Base-by-base conservation (phyloP, 2,329 filamentous ascomycete genomes). In the Pseudogymnoascus sp. region DNA sequence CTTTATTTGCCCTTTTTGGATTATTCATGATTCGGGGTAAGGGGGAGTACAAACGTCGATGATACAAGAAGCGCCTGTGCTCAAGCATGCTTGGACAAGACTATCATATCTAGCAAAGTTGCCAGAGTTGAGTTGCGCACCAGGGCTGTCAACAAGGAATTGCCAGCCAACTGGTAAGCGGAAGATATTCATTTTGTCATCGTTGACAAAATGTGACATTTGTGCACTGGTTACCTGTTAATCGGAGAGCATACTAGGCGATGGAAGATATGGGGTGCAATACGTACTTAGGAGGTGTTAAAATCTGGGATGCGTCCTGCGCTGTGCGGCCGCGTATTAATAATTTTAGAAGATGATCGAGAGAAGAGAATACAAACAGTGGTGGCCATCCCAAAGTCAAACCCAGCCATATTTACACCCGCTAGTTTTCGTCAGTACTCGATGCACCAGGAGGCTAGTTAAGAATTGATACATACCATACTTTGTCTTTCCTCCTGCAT, bases 121-220 rank as follows among this genome's bases (percentile, higher is more conserved):
- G 11, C 68, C 72, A 12, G 73, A 59, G 69, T 85, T 75, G 33
- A 88, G 76, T 11, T 73, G 75, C 22, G 76, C 79, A 26, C 81
- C 81, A n/a, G 81, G 72, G 46, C 80, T 78, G 67, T 81, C 81
- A 63, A 81, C 75, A n/a, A 87, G 78, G 67, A 79, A 86, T 68
- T 87, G 84, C 85, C 84, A 87, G 14, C 77, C 76, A 0, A 84
- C 79, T 0, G 83, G 82, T 7, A 88, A 75, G 38, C 84, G 80
- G 72, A 85, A 81, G 38, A 83, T 74, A 69, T 85, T 86, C 61
- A 86, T 74, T 59, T 77, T 75, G 68, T 82, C 79, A 50, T 82
- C 77, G 12, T 76, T 76, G 61, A 79, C 75, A 66, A 84, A 85
- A 66, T 85, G 82, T 62, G 79, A 19, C 38, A 60, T 62, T 61